A percentile compares a stretch with the other conserved stretches of the same genome.
Evolutionary conservation across 129 eudicot genomes (phyloP).

Genomic region (Scalesia atractyloides): DNA sequence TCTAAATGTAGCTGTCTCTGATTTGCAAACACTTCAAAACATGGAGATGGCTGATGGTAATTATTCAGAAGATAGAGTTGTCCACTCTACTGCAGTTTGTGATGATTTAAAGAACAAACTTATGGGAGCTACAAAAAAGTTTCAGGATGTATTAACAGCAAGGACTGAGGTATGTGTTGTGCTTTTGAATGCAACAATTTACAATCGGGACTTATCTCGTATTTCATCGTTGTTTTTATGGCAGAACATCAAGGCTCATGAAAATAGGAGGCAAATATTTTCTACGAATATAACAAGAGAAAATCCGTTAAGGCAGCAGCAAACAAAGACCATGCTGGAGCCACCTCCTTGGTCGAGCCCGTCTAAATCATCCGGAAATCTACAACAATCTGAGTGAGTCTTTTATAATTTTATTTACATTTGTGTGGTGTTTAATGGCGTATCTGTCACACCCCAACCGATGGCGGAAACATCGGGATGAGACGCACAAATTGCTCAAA

Average conservation of each 20-base stretch:
- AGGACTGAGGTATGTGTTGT: slow-evolving; percentile 58
- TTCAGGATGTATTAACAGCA: slow-evolving; percentile 72
- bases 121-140: slow-evolving; percentile 71
- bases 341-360: slow-evolving; percentile 89
- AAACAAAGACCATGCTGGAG: slow-evolving; percentile 42
- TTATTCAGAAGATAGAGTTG: slow-evolving; percentile 64
- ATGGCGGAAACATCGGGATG: too few species aligned
- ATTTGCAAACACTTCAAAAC: slow-evolving; percentile 63
- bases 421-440: slow-evolving; percentile 10
- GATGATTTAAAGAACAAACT: slow-evolving; percentile 78
- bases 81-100: slow-evolving; percentile 72
- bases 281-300: slow-evolving; percentile 62
- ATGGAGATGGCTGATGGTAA: slow-evolving; percentile 58
- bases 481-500: too few species aligned
- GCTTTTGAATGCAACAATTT: neutral
- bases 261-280: slow-evolving; percentile 67
- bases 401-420: neutral
- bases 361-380: slow-evolving; percentile 48
- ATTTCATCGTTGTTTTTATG: too few species aligned
- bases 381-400: slow-evolving; percentile 58
- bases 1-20: slow-evolving; percentile 63
- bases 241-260: slow-evolving; percentile 82
- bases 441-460: too few species aligned
- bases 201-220: too few species aligned
- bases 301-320: slow-evolving; percentile 60